phyloP scores from a whole-genome alignment of 2,329 filamentous ascomycete species.

The Tricladium varicosporioides region DNA sequence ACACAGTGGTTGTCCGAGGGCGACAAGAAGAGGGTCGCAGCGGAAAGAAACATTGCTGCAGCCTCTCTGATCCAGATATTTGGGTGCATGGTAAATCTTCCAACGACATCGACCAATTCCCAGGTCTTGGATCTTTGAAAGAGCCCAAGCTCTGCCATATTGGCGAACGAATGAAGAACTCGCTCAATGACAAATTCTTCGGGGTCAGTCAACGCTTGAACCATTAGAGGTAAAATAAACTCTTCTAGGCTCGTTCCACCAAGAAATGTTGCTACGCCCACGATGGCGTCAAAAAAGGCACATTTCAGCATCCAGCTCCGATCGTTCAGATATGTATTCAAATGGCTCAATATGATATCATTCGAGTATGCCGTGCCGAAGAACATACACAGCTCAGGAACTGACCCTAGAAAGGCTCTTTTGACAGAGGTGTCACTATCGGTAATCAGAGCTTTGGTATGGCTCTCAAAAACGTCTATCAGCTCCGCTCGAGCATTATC shows the following conservation, averaged over 20 bases:
- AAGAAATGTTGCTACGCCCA: constrained; percentile 87
- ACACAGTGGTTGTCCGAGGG: constrained; percentile 81
- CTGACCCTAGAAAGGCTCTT: constrained; percentile 86
- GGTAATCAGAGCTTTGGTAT: constrained; percentile 87
- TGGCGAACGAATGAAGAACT: constrained; percentile 81
- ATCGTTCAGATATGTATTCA: constrained; percentile 97
- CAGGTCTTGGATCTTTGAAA: constrained; percentile 82
- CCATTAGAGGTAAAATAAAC: constrained; percentile 93
- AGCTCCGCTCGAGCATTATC: constrained; percentile 84
- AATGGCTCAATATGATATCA: constrained; percentile 91
- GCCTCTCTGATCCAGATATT: constrained; percentile 95
- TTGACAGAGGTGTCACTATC: constrained; percentile 84
- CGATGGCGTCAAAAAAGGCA: constrained; percentile 92
- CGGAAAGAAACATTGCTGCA: constrained; percentile 77
- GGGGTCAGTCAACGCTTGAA: constrained; percentile 87
- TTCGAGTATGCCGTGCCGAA: constrained; percentile 90
- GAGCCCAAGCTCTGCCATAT: constrained; percentile 83
- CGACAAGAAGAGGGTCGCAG: constrained; percentile 72
- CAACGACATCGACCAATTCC: constrained; percentile 82
- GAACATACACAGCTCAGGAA: constrained; percentile 90
- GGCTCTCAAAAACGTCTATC: constrained; percentile 77
- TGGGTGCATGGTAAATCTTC: constrained; percentile 86
- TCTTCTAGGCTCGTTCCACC: constrained; percentile 88
- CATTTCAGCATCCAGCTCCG: constrained; percentile 95
- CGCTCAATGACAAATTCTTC: constrained; percentile 94